Evolutionary conservation across 371 early-diverging fungal genomes (phyloP).

Genomic region (Actinomortierella wolfii): DNA sequence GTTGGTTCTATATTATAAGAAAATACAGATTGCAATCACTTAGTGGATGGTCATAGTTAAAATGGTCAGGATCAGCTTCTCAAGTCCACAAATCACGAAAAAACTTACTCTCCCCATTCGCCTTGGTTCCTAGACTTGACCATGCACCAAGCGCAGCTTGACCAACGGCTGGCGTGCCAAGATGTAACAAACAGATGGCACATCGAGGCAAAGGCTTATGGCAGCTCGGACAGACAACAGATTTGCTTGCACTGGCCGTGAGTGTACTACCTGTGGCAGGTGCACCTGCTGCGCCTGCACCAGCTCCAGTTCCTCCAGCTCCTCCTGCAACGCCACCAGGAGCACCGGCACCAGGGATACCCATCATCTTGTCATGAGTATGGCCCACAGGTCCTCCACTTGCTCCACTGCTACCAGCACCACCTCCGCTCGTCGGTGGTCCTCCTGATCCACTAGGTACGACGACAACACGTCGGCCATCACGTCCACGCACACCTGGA

Average conservation of each 20-base stretch:
- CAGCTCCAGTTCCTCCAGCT: constrained; percentile 13
- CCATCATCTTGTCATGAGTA: constrained; percentile 10
- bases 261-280: constrained; percentile 11
- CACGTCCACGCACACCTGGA: constrained; percentile 56
- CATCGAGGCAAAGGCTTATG: constrained; percentile 91
- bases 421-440: constrained; percentile 17
- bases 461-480: constrained; percentile 63
- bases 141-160: constrained; percentile 26
- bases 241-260: constrained; percentile 17
- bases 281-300: constrained; percentile 16
- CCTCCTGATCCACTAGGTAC: background rate
- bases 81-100: constrained; percentile 20
- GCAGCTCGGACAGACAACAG: constrained; percentile 79
- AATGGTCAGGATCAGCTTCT: background rate
- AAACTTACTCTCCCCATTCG: constrained; percentile 50
- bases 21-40: no score
- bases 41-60: no score
- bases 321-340: constrained; percentile 22
- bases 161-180: constrained; percentile 79
- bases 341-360: constrained; percentile 10
- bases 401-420: constrained; percentile 21
- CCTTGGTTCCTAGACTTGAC: constrained; percentile 43
- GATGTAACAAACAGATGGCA: constrained; percentile 84
- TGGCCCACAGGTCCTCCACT: constrained; percentile 26
- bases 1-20: constrained; percentile 50